Base-by-base conservation (phyloP, 768 basidiomycete genomes). In the Mycena galericulata region DNA sequence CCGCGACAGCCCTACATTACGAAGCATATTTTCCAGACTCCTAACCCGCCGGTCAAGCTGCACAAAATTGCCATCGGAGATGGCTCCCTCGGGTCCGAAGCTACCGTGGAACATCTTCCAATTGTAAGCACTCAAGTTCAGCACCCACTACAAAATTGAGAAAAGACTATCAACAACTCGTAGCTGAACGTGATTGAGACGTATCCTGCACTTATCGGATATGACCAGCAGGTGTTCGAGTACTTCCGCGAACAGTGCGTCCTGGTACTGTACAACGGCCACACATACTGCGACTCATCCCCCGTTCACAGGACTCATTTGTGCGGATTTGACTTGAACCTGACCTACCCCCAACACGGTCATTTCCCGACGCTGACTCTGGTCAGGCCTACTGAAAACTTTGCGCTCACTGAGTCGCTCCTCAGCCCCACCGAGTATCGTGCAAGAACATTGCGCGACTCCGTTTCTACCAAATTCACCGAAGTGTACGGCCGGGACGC, bases 141-240 rank as follows among this genome's bases (percentile, higher is more conserved):
- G 22, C 26, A 43, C 58, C 26, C 22, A 45, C 47, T 40, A 57
- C 47, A 24, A 27, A 12, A 22, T 51, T 40, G 27, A 45, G 5
- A 20, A 12, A 24, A 10, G 9, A 36, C 34, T 43, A 27, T 47
- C 46, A 47, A 47, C 27, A 32, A 29, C n/a, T 12, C 0, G n/a
- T 32, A 62, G 64, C 29, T 69, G 54, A 67, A 67, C 36, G 59
- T 70, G 26, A 67, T 70, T 7, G 69, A 70, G 54, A 70, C 69
- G 20, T 88, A 86, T 70, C 87, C 87, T 0, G 86, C 87, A 56
- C 76, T 88, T 11, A 86, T 88, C 27, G 83, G 81, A n/a, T 88
- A 87, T 56, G 83, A 88, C 59, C 74, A 80, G 20, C 75, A 79
- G 3, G 82, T 85, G 15, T 82, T 81, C 62, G 73, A 82, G 30